Base-by-base conservation (phyloP, 371 early-diverging fungal genomes). In the Syncephalastrum sp. region DNA sequence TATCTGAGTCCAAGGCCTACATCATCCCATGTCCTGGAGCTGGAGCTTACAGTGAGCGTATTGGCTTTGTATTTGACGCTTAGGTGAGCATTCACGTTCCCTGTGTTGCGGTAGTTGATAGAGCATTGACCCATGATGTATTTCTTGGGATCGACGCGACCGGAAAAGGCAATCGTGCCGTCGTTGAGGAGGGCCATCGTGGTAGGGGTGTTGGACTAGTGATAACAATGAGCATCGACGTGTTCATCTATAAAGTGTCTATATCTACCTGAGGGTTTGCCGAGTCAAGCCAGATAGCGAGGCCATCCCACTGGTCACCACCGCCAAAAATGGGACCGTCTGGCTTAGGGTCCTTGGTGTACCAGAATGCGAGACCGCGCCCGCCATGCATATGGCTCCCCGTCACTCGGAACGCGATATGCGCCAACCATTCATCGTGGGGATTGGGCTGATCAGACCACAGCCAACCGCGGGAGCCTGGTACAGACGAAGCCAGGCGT, bases 301-400 rank as follows among this genome's bases (percentile, higher is more conserved):
- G 63, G 12, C 89, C 90, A 57, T 82, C 71, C 88, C 89, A 94
- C 47, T 77, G 61, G 61, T 92, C 92, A 48, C 75, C 70, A 48
- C 69, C 79, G 4, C 94, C 94, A 74, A 82, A 87, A 13, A 90
- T 72, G 4, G 87, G 87, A 0, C 92, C 94, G 14, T 72, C 63
- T n/a, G 69, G 47, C 25, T 71, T 73, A 1, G 65, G 69, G 21
- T 88, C 85, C 53, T 84, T 75, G 4, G 90, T 84, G 65, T 92
- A 92, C 94, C 94, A 94, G 59, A 94, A 85, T 10, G 91, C 92
- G 14, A 94, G 57, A n/a, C 94, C 94, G 42, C 87, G 82, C 43
- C 91, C 91, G 17, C 94, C 93, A 29, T 83, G 67, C 51, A 75
- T 64, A 38, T 81, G 75, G 13, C 80, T 77, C 1, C 94, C 94